Evolutionary conservation across 768 basidiomycete species (phyloP).

Genomic region (Dentipellis sp.): DNA sequence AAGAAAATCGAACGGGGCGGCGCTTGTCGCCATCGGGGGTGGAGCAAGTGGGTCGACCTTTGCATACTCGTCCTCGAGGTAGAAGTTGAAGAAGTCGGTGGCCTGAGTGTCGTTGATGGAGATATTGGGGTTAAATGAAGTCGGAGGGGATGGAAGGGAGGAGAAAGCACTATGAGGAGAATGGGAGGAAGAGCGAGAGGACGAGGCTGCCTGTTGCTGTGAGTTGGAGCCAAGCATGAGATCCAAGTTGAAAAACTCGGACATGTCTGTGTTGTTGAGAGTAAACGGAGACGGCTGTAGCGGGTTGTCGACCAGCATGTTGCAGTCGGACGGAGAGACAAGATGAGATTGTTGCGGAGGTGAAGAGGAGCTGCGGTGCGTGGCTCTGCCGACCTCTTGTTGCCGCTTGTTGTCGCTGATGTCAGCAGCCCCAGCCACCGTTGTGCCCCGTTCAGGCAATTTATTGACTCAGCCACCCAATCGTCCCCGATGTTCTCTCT

Average conservation of each 20-base stretch:
- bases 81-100: constrained; percentile 18
- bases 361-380: background rate
- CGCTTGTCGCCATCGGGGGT: constrained; percentile 14
- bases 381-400: background rate
- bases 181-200: constrained; percentile 13
- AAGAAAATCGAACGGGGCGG: constrained; percentile 31
- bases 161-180: constrained; percentile 13
- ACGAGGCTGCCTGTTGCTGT: constrained; percentile 3
- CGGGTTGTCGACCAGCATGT: constrained; percentile 8
- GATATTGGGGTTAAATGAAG: constrained; percentile 14
- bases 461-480: no score
- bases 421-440: background rate
- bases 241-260: constrained; percentile 15
- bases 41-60: constrained; percentile 18
- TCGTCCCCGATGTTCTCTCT: no score
- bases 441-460: no score
- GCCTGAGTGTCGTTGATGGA: constrained; percentile 10
- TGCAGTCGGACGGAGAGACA: background rate
- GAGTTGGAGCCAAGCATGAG: constrained; percentile 1
- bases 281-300: constrained; percentile 6
- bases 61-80: constrained; percentile 20
- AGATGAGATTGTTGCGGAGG: background rate
- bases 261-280: constrained; percentile 6
- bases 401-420: background rate
- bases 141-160: constrained; percentile 6